Evolutionary conservation across 305 asterid genomes (phyloP).

Genomic region (Striga hermonthica): DNA sequence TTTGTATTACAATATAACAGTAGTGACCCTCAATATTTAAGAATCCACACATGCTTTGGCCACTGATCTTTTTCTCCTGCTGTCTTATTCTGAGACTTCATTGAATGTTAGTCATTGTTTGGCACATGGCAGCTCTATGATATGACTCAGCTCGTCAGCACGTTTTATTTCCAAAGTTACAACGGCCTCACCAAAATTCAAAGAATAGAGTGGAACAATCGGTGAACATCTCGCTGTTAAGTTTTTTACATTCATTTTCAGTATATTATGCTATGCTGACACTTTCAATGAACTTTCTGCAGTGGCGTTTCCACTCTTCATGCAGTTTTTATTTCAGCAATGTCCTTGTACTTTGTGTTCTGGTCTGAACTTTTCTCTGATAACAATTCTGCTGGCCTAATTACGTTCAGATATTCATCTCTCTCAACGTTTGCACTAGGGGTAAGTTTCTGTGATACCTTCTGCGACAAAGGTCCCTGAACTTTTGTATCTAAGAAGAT

Average conservation of each 20-base stretch:
- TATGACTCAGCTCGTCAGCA: conserved; percentile 73
- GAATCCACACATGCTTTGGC: conserved; percentile 13
- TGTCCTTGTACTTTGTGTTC: conserved; percentile 84
- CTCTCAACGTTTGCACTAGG: conserved; percentile 80
- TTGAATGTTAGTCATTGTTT: conserved; percentile 28
- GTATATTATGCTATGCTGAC: conserved; percentile 28
- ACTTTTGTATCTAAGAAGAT: neutral
- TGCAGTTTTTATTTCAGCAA: conserved; percentile 70
- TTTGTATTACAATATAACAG: neutral
- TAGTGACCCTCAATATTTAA: conserved; percentile 16
- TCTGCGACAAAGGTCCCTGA: neutral
- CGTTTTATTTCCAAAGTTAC: conserved; percentile 67
- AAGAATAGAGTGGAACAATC: conserved; percentile 84
- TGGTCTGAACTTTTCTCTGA: conserved; percentile 85
- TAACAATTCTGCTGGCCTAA: conserved; percentile 44
- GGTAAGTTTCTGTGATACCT: conserved; percentile 44
- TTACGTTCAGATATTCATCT: conserved; percentile 67
- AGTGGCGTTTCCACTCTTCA: conserved; percentile 88
- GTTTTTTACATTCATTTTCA: conserved; percentile 9
- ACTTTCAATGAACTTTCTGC: conserved; percentile 38
- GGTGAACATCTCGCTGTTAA: conserved; percentile 45
- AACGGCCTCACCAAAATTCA: conserved; percentile 75
- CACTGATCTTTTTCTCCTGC: conserved; percentile 16
- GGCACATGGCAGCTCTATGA: conserved; percentile 62
- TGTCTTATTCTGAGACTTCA: conserved; percentile 14